Evolutionary conservation across 1,139 yeast genomes (phyloP), one percentile per base, ranked within the genome.

Genomic region (Scheffersomyces segobiensis): DNA sequence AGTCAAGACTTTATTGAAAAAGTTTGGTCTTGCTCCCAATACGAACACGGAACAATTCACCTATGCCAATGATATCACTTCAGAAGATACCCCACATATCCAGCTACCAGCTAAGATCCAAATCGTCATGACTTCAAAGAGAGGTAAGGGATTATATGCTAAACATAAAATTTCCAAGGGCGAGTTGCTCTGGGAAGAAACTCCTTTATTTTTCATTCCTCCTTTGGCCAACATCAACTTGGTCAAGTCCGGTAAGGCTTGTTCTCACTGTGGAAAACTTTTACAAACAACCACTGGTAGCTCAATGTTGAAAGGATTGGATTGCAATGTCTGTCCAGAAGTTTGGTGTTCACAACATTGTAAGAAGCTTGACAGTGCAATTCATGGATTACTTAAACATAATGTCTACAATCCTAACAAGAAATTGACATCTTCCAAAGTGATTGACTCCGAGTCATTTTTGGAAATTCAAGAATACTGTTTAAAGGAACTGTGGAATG

Each of bases 201-300:
- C 70, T 1, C 93, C 96, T 1, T 75, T 89, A 55, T 85, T 91
- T 56, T 81, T 85, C 49, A 76, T 91, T 0, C 93, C 97, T 0
- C 90, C 91, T 1, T 79, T 91, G 65, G 95, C 90, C 19, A 84
- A 88, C 62, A 72, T 86, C 46, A 81, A 85, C 53, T 75, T 91
- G 59, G 85, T 91, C 62, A 81, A 84, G 55, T 71, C 76, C 20
- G 93, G 96, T 0, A 85, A 85, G 65, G 92, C 93, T 3, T 93
- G 98, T 71, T 81, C 93, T 1, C 83, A 84, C 67, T 93, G 98
- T 76, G 93, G 96, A 0, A 81, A 83, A 52, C 79, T 89, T 3
- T 74, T 89, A 53, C 69, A 68, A 55, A 56, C 68, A 3, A 56
- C 63, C 3, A 64, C 63, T 42, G 71, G 69, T 21, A 65, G 64